A percentile compares a stretch with the other conserved stretches of the same genome.
These are phyloP conservation scores for Cryptomeria japonica DNA, from an alignment of 75 land plant species.

Conservation along the genomic window DNA sequence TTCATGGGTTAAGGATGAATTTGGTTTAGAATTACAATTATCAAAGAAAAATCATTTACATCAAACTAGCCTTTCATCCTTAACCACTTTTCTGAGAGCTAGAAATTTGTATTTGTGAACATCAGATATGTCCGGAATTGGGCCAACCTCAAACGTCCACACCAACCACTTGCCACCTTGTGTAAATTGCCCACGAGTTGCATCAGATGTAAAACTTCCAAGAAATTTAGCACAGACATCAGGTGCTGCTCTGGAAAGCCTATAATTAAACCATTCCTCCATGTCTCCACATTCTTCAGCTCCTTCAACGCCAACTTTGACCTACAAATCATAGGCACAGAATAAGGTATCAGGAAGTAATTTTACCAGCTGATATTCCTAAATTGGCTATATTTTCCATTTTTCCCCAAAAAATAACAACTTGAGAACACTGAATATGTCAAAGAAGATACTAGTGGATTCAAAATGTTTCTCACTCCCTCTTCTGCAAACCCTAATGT, in stretches of 20 bases:
- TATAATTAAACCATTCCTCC: constrained; percentile 99
- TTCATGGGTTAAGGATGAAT: not conserved
- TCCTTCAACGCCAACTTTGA: constrained; percentile 86
- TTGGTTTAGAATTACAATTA: not conserved
- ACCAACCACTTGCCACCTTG: constrained; percentile 98
- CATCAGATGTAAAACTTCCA: constrained; percentile 89
- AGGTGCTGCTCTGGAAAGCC: constrained; percentile 95
- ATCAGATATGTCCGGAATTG: not conserved
- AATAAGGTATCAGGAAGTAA: not conserved
- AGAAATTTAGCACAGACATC: constrained; percentile 93
- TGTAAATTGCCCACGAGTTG: constrained; percentile 73
- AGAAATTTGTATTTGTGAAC: not conserved
- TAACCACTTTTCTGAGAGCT: not conserved
- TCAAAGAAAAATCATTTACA: not conserved
- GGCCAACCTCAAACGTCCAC: constrained; percentile 93
- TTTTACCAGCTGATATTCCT: not conserved
- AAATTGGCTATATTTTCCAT: not conserved
- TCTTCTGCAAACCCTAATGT: too few species aligned
- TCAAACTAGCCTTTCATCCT: constrained; percentile 1
- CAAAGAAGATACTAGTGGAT: too few species aligned
- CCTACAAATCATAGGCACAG: constrained; percentile 37
- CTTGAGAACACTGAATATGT: too few species aligned
- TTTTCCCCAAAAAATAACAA: not conserved
- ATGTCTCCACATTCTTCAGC: constrained; percentile 94
- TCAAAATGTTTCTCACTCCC: too few species aligned